Evolutionary conservation across 139 green algal genomes (phyloP).

Genomic region (Chlorella sorokiniana): DNA sequence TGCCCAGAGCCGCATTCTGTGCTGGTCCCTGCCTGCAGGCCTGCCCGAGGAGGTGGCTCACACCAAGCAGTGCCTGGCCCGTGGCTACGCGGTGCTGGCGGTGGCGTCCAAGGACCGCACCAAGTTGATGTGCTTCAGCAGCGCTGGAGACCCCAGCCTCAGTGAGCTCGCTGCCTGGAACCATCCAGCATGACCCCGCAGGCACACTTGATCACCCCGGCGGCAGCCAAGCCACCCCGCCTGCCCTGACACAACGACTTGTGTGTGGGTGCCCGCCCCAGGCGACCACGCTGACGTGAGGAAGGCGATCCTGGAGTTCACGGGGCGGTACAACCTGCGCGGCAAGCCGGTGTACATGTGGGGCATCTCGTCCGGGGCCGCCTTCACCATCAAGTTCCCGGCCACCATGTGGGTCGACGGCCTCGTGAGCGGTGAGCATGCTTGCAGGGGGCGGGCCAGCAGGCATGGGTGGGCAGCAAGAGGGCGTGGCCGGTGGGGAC

Average conservation of each 20-base stretch:
- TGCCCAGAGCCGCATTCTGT: not conserved
- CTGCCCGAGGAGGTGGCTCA: conserved; percentile 20
- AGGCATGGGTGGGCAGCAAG: not conserved
- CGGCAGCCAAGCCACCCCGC: not conserved
- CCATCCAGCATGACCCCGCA: not conserved
- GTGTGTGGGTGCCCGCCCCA: not conserved
- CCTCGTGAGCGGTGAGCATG: conserved; percentile 13
- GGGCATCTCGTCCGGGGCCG: conserved; percentile 12
- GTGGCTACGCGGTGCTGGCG: conserved; percentile 12
- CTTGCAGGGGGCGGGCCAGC: not conserved
- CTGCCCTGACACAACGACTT: not conserved
- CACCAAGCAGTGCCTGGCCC: conserved; percentile 5
- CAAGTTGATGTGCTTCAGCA: not conserved
- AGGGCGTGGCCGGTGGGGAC: not conserved
- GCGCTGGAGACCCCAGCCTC: not conserved
- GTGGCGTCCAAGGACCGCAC: not conserved
- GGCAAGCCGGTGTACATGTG: not conserved
- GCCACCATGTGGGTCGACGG: not conserved
- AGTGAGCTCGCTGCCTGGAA: not conserved
- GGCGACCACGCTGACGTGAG: not conserved
- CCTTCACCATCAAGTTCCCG: conserved; percentile 19
- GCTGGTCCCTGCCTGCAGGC: not conserved
- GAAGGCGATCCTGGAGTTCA: not conserved
- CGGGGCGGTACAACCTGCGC: not conserved
- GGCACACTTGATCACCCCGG: not conserved